Evolutionary conservation across 148 eudicot species (phyloP).

Genomic region (Chenopodium berlandieri): DNA sequence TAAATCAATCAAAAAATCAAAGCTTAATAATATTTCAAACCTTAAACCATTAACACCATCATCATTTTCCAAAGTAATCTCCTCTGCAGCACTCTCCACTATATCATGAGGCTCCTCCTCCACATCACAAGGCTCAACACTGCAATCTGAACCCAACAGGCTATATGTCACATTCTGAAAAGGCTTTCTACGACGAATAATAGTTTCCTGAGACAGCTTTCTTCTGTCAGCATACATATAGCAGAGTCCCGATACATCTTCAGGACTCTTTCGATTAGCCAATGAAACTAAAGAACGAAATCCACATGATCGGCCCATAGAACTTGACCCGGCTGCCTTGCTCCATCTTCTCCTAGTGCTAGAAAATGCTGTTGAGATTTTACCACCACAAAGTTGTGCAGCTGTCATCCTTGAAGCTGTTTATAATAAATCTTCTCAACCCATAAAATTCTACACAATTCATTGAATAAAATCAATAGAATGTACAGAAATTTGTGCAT

Average conservation of each 20-base stretch:
- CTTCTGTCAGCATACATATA: conserved; percentile 28
- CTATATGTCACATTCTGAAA: conserved; percentile 22
- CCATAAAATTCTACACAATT: conserved; percentile 9
- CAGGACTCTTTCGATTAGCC: conserved; percentile 20
- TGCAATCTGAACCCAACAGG: conserved; percentile 43
- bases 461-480: background rate
- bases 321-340: conserved; percentile 13
- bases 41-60: conserved; percentile 16
- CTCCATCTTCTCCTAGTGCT: conserved; percentile 31
- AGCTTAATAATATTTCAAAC: conserved; percentile 32
- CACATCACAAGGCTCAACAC: conserved; percentile 39
- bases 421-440: background rate
- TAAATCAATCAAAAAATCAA: background rate
- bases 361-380: conserved; percentile 27
- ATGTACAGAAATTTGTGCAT: background rate
- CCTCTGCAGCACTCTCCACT: conserved; percentile 30
- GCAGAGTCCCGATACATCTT: conserved; percentile 23
- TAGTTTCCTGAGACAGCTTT: conserved; percentile 21
- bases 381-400: conserved; percentile 29
- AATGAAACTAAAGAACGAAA: conserved; percentile 14
- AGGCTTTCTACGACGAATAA: conserved; percentile 34
- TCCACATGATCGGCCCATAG: conserved; percentile 10
- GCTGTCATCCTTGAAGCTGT: conserved; percentile 22
- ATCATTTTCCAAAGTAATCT: conserved; percentile 26
- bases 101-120: conserved; percentile 36